Conservation (phyloP, 352 stramenopile species). For the Globisporangium lucens region DNA sequence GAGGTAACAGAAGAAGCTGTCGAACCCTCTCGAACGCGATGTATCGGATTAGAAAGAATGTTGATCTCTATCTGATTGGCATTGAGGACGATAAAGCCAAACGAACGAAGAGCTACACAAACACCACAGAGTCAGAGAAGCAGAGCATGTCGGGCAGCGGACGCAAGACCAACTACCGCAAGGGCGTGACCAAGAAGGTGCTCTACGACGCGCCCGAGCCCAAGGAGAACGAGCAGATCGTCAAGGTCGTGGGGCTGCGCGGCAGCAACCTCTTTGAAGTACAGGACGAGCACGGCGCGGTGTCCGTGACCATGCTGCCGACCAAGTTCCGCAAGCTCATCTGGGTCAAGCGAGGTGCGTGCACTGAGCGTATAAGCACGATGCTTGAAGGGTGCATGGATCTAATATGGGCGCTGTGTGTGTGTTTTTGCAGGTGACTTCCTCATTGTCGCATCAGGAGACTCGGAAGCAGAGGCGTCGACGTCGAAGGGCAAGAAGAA, state of each 20-base stretch:
- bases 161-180: slow-evolving; percentile 89
- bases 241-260: slow-evolving; percentile 89
- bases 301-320: slow-evolving; percentile 92
- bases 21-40: background rate
- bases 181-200: slow-evolving; percentile 91
- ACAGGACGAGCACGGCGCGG: slow-evolving; percentile 43
- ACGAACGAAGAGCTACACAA: background rate
- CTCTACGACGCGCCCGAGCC: slow-evolving; percentile 90
- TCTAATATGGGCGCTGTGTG: background rate
- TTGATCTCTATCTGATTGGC: background rate
- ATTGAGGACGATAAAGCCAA: slow-evolving; percentile 4
- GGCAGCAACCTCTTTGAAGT: slow-evolving; percentile 97
- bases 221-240: slow-evolving; percentile 88
- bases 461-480: slow-evolving; percentile 64
- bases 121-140: background rate
- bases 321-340: slow-evolving; percentile 99
- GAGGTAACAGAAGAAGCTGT: background rate
- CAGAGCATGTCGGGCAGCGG: slow-evolving; percentile 86
- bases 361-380: background rate
- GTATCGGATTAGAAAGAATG: background rate
- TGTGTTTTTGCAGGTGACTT: slow-evolving; percentile 78
- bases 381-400: background rate
- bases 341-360: slow-evolving; percentile 93
- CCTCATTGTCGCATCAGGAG: slow-evolving; percentile 91
- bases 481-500: slow-evolving; percentile 86